These are phyloP conservation scores for Fusarium napiforme DNA, from an alignment of 2,329 filamentous ascomycete genomes.

Conservation along the genomic window DNA sequence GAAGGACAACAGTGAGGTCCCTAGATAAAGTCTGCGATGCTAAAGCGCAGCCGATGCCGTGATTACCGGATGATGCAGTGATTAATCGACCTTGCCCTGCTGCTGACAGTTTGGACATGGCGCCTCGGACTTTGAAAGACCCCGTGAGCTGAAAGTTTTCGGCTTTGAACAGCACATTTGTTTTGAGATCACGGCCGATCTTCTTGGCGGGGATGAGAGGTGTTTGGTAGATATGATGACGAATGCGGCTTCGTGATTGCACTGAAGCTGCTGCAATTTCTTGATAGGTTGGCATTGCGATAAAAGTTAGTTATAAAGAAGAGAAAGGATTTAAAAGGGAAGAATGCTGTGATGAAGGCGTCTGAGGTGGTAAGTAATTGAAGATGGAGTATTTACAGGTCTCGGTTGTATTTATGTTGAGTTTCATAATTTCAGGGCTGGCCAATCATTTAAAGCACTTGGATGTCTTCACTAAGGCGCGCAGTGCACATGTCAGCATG, in stretches of 20 bases:
- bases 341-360: too few species aligned
- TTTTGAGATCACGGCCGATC: not conserved
- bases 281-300: not conserved
- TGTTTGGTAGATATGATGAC: not conserved
- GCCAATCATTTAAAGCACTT: not conserved
- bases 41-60: not conserved
- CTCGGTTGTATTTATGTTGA: not conserved
- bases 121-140: not conserved
- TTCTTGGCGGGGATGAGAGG: conserved; percentile 1
- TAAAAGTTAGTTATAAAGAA: rapidly evolving
- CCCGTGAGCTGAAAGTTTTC: not conserved
- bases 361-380: too few species aligned
- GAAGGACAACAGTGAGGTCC: not conserved
- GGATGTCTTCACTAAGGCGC: not conserved
- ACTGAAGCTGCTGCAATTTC: not conserved
- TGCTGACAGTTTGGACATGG: not conserved
- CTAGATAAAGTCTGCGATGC: not conserved
- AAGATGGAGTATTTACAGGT: too few species aligned
- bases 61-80: not conserved
- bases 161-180: not conserved
- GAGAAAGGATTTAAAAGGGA: too few species aligned
- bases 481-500: not conserved
- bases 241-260: not conserved
- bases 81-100: not conserved
- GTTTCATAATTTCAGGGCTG: rapidly evolving